Base-by-base conservation (phyloP, 2,329 filamentous ascomycete species). In the Fusarium sp. region DNA sequence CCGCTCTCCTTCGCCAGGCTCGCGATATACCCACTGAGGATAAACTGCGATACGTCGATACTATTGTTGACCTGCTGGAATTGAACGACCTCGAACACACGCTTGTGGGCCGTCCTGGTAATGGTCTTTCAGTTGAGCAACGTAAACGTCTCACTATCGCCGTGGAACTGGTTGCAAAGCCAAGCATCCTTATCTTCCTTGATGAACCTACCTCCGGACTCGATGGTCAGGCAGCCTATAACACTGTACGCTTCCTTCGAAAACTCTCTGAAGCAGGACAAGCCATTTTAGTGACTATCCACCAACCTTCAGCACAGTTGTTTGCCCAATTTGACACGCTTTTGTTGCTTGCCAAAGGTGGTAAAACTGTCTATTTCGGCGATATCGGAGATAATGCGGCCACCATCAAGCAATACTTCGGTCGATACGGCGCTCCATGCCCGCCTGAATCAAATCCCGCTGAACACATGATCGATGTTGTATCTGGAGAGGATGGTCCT, bases 41-140 rank as follows among this genome's bases (percentile, higher is more conserved):
- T 69, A 95, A 95, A 78, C 78, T 93, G 1, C 86, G 85, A 2
- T 95, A 95, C 66, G 92, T 95, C 6, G 87, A 93, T 51, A 91
- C 92, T 60, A 91, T 95, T 28, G 92, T 96, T 72, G 91, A 93
- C 71, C 78, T 86, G 0, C 70, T 87, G 0, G 84, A 86, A 58
- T 76, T 87, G 5, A 78, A 81, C 39, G 81, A 84, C n/a, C 74
- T 86, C 1, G 81, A 80, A 5, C 79, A 86, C 44, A 84, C 84
- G 0, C 75, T 86, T 0, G 83, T 87, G 26, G 84, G 84, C 0
- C 69, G 75, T 5, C 75, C 81, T 3, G 92, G 91, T 49, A 78
- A 78, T 6, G 83, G 84, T 0, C 65, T 90, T 11, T 87, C 84
- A 45, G 81, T 85, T 1, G 84, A 86, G 59, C 84, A 86, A 73